phyloP scores from a whole-genome alignment of 225 moss, liverwort and hornwort genomes.

The Bryum argenteum region DNA sequence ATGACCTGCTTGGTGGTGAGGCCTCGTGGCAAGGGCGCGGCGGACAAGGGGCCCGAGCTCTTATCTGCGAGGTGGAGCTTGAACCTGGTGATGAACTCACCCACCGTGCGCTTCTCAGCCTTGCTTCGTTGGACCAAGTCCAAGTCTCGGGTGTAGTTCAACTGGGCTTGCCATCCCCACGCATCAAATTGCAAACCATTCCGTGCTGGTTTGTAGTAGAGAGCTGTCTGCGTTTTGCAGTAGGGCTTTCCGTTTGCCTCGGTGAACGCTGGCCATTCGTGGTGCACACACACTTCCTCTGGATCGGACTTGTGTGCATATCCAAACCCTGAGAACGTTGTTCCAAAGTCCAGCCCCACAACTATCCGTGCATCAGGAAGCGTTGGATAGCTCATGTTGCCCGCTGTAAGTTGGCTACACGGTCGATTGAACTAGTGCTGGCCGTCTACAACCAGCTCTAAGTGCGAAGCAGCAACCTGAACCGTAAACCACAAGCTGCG shows the following conservation, averaged over 20 bases:
- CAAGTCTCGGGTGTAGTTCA: conserved; percentile 16
- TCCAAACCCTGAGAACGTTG: conserved; percentile 29
- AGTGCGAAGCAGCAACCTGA: too few species aligned
- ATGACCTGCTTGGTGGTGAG: conserved; percentile 36
- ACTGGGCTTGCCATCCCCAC: conserved; percentile 52
- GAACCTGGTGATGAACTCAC: conserved; percentile 21
- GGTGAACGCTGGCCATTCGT: conserved; percentile 28
- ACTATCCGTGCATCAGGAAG: conserved; percentile 8
- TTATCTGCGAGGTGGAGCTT: conserved; percentile 31
- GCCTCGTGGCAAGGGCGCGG: conserved; percentile 14
- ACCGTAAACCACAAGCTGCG: too few species aligned
- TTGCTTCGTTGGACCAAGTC: conserved; percentile 3
- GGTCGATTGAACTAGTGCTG: too few species aligned
- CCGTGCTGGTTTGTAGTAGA: conserved; percentile 21
- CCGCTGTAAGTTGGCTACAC: too few species aligned
- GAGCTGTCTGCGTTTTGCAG: conserved; percentile 30
- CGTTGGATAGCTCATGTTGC: neutral
- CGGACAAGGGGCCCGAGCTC: neutral
- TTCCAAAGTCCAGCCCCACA: conserved; percentile 36
- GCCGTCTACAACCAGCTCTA: too few species aligned
- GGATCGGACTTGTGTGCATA: conserved; percentile 9
- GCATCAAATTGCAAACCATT: conserved; percentile 9
- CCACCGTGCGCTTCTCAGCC: neutral
- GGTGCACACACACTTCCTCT: neutral
- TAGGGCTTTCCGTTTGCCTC: conserved; percentile 26